These are phyloP conservation scores for Boletellus ananiceps DNA, from an alignment of 768 basidiomycete genomes.

Conservation along the genomic window DNA sequence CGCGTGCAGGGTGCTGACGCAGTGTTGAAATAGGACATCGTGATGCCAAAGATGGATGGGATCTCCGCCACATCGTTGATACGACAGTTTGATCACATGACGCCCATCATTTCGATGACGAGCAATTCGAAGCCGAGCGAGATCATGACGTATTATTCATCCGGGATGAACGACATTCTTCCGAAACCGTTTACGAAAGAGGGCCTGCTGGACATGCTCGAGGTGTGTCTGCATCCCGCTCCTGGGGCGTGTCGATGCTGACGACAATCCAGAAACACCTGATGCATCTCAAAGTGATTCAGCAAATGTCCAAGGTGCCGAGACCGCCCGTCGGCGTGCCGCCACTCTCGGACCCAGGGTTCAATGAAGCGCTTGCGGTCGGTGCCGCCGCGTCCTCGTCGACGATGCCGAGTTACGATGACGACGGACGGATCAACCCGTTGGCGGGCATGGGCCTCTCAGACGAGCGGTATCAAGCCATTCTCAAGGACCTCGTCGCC, in stretches of 20 bases:
- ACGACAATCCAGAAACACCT: constrained; percentile 63
- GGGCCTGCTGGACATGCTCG: constrained; percentile 86
- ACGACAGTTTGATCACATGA: constrained; percentile 90
- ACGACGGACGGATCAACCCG: constrained; percentile 67
- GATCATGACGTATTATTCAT: constrained; percentile 71
- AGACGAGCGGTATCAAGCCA: constrained; percentile 82
- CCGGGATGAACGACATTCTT: constrained; percentile 94
- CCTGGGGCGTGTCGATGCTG: not conserved
- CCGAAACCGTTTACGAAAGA: constrained; percentile 98
- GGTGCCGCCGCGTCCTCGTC: constrained; percentile 26
- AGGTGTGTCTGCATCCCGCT: constrained; percentile 43
- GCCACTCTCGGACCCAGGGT: constrained; percentile 46
- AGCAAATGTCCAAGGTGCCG: constrained; percentile 65
- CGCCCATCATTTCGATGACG: constrained; percentile 98
- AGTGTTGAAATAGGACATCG: constrained; percentile 65
- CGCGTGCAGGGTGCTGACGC: not conserved
- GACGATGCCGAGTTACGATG: constrained; percentile 30
- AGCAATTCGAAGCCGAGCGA: constrained; percentile 90
- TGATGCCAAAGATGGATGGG: constrained; percentile 88
- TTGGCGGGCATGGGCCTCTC: constrained; percentile 83
- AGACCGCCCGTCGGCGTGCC: constrained; percentile 61
- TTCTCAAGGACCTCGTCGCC: constrained; percentile 68
- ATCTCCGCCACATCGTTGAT: constrained; percentile 90
- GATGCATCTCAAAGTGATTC: constrained; percentile 81
- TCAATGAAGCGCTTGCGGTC: constrained; percentile 52